These are phyloP conservation scores for Rostrohypoxylon terebratum DNA, from an alignment of 495 filamentous ascomycete species.

Conservation along the genomic window DNA sequence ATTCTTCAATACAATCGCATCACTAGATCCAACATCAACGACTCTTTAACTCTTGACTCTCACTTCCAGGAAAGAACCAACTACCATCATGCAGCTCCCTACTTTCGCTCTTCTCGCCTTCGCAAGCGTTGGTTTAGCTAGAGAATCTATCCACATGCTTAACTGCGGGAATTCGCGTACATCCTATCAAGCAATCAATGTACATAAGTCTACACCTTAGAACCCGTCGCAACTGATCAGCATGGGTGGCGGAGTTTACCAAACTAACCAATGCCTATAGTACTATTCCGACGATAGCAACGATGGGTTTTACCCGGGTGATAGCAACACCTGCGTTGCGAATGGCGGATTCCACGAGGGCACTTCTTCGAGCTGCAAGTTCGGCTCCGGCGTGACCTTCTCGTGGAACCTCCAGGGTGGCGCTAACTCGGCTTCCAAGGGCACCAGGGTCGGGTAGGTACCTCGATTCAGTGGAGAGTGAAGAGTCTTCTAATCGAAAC, in stretches of 20 bases:
- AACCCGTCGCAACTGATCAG: background rate
- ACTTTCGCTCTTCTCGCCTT: conserved; percentile 17
- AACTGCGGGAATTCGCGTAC: conserved; percentile 15
- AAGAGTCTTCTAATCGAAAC: background rate
- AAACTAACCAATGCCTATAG: conserved; percentile 2
- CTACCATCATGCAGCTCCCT: conserved; percentile 20
- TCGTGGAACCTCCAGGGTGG: conserved; percentile 16
- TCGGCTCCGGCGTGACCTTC: conserved; percentile 35
- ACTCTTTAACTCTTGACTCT: background rate
- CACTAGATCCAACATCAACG: background rate
- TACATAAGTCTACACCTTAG: background rate
- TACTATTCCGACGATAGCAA: conserved; percentile 40
- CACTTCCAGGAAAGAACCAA: background rate
- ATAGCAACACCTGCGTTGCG: conserved; percentile 29
- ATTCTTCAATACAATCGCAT: conserved; percentile 5
- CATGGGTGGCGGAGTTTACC: background rate
- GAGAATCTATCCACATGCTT: conserved; percentile 37
- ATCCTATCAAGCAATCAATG: conserved; percentile 29
- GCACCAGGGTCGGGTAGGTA: conserved; percentile 33
- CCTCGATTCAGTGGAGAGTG: background rate
- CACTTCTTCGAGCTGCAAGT: conserved; percentile 24
- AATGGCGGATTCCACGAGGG: conserved; percentile 28
- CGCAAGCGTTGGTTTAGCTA: conserved; percentile 17
- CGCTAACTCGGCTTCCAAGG: background rate
- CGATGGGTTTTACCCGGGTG: conserved; percentile 31